Evolutionary conservation across 768 basidiomycete genomes (phyloP).

Genomic region (Leccinum subtestaceum): DNA sequence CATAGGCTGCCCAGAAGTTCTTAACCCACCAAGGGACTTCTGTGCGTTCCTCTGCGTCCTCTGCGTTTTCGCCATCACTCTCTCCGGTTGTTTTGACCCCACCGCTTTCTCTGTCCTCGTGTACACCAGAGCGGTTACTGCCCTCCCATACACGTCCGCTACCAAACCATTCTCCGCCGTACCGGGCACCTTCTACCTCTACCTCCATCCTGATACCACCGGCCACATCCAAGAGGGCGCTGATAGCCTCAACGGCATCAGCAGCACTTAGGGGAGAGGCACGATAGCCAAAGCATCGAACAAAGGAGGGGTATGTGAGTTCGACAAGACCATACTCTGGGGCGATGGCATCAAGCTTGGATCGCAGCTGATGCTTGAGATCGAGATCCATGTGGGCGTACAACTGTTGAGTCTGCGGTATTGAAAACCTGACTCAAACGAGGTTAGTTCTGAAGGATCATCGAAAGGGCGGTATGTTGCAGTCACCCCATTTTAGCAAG

Average conservation of each 20-base stretch:
- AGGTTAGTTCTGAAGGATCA: constrained; percentile 6
- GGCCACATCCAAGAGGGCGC: constrained; percentile 87
- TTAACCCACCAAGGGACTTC: constrained; percentile 78
- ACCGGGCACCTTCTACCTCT: constrained; percentile 81
- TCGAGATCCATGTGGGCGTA: constrained; percentile 97
- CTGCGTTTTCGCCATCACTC: constrained; percentile 24
- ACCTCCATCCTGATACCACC: constrained; percentile 88
- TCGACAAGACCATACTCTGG: constrained; percentile 96
- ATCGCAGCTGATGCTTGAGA: constrained; percentile 74
- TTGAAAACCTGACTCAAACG: constrained; percentile 70
- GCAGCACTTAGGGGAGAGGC: constrained; percentile 86
- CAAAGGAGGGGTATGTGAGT: constrained; percentile 90
- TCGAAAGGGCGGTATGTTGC: constrained; percentile 1
- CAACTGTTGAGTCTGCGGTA: constrained; percentile 90
- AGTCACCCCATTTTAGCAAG: constrained; percentile 97
- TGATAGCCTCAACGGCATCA: constrained; percentile 88
- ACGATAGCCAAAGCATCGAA: constrained; percentile 86
- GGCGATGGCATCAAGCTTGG: constrained; percentile 83
- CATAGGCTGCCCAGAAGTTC: constrained; percentile 96
- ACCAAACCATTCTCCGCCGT: constrained; percentile 97
- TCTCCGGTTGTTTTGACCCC: constrained; percentile 23
- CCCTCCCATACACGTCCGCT: constrained; percentile 76
- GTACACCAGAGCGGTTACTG: constrained; percentile 36
- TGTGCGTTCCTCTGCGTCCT: constrained; percentile 37
- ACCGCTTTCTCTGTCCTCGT: constrained; percentile 26